phyloP scores from a whole-genome alignment of 495 filamentous ascomycete genomes.

The Cryomyces minteri region DNA sequence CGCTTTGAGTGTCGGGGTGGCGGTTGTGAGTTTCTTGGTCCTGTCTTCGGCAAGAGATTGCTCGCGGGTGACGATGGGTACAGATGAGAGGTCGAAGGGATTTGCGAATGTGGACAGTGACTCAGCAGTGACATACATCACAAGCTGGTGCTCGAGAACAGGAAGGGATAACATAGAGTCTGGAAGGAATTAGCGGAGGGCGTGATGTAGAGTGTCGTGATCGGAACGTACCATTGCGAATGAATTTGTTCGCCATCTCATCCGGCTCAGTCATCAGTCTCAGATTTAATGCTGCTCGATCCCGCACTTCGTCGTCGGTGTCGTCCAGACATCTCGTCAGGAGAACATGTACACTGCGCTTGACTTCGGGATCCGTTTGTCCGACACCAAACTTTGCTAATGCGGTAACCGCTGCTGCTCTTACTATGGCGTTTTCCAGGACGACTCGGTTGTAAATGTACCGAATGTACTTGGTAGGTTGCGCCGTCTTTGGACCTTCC shows the following conservation, averaged over 20 bases:
- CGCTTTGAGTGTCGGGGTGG: slow-evolving; percentile 87
- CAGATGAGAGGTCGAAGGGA: slow-evolving; percentile 76
- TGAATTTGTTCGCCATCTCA: slow-evolving; percentile 63
- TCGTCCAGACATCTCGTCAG: slow-evolving; percentile 91
- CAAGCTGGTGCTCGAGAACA: slow-evolving; percentile 89
- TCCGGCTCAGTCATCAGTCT: slow-evolving; percentile 71
- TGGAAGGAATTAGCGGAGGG: slow-evolving; percentile 8
- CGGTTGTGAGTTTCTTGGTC: slow-evolving; percentile 84
- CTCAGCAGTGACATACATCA: slow-evolving; percentile 90
- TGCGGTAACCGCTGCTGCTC: slow-evolving; percentile 88
- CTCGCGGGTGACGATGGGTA: slow-evolving; percentile 90
- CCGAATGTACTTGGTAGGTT: slow-evolving; percentile 95
- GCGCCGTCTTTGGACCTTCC: slow-evolving; percentile 87
- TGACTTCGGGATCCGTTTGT: slow-evolving; percentile 91
- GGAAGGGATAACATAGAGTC: slow-evolving; percentile 85
- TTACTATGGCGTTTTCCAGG: slow-evolving; percentile 88
- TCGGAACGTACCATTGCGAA: slow-evolving; percentile 60
- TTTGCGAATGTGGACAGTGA: slow-evolving; percentile 65
- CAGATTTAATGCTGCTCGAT: slow-evolving; percentile 85
- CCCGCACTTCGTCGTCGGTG: slow-evolving; percentile 91
- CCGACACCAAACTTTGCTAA: slow-evolving; percentile 94
- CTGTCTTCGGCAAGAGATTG: slow-evolving; percentile 94
- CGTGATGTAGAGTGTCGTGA: background rate
- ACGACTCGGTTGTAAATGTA: slow-evolving; percentile 99
- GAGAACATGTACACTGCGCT: slow-evolving; percentile 82